phyloP scores from a whole-genome alignment of 169 alveolate genomes.

The Cryptosporidium muris region DNA sequence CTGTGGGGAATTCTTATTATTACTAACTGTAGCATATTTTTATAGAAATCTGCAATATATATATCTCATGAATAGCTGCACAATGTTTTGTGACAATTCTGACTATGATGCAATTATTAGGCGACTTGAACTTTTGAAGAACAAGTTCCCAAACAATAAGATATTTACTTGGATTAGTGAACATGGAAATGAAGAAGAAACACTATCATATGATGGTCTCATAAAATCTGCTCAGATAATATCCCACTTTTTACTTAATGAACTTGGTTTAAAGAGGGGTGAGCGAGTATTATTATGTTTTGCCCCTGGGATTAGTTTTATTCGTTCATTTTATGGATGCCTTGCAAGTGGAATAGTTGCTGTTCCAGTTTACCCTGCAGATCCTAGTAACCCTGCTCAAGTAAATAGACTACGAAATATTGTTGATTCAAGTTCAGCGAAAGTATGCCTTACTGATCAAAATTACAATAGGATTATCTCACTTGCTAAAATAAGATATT shows the following conservation, averaged over 20 bases:
- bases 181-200: constrained; percentile 58
- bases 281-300: constrained; percentile 72
- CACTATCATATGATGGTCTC: constrained; percentile 20
- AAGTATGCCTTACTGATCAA: constrained; percentile 38
- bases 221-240: constrained; percentile 40
- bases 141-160: constrained; percentile 23
- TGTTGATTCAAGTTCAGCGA: constrained; percentile 60
- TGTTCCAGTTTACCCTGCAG: constrained; percentile 76
- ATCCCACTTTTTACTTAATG: constrained; percentile 33
- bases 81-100: constrained; percentile 1
- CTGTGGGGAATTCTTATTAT: too few species aligned
- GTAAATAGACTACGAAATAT: constrained; percentile 51
- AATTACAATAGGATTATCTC: constrained; percentile 53
- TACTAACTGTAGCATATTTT: too few species aligned
- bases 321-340: constrained; percentile 72
- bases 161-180: constrained; percentile 65
- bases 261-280: constrained; percentile 29
- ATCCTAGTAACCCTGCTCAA: constrained; percentile 57
- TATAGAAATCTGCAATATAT: not conserved
- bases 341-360: constrained; percentile 71
- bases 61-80: not conserved
- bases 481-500: constrained; percentile 43
- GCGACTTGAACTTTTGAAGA: constrained; percentile 43
- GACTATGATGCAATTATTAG: constrained; percentile 25
- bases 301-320: constrained; percentile 76